Conservation (phyloP, 768 basidiomycete species). For the Gloeophyllum trabeum region DNA sequence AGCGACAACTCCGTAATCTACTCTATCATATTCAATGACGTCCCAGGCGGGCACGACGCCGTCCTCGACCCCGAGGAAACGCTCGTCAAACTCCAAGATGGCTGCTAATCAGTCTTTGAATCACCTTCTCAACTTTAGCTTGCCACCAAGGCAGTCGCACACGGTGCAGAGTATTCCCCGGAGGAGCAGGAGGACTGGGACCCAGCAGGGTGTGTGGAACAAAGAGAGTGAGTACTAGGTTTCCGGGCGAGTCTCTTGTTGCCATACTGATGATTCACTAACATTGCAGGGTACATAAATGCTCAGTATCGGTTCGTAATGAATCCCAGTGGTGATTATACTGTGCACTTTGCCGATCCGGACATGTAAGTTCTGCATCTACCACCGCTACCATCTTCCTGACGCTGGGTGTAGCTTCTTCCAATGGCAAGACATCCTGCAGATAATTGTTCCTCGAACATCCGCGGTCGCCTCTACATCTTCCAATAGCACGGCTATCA, state of each 20-base stretch:
- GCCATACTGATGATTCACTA: conserved; percentile 1
- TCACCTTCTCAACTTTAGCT: conserved; percentile 88
- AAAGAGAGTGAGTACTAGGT: conserved; percentile 86
- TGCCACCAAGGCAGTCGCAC: conserved; percentile 76
- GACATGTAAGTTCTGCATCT: conserved; percentile 62
- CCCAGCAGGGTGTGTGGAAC: conserved; percentile 65
- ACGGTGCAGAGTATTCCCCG: conserved; percentile 48
- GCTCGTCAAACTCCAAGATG: conserved; percentile 54
- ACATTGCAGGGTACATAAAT: conserved; percentile 86
- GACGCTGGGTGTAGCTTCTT: conserved; percentile 51
- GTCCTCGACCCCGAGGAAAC: conserved; percentile 30
- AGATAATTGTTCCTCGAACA: conserved; percentile 84
- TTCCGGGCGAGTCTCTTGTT: background rate
- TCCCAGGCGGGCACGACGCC: conserved; percentile 9
- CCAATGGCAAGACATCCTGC: conserved; percentile 93
- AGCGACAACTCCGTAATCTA: background rate
- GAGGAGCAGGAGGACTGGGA: conserved; percentile 62
- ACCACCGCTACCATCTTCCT: conserved; percentile 8
- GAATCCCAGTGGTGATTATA: conserved; percentile 86
- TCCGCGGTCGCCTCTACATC: conserved; percentile 63
- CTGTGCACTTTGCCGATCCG: conserved; percentile 93
- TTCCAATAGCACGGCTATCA: conserved; percentile 26
- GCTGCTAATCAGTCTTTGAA: conserved; percentile 56
- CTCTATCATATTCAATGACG: conserved; percentile 11
- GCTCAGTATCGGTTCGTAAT: conserved; percentile 94